Evolutionary conservation across 2,329 filamentous ascomycete genomes (phyloP).

Genomic region (Leptographium galeiforme): DNA sequence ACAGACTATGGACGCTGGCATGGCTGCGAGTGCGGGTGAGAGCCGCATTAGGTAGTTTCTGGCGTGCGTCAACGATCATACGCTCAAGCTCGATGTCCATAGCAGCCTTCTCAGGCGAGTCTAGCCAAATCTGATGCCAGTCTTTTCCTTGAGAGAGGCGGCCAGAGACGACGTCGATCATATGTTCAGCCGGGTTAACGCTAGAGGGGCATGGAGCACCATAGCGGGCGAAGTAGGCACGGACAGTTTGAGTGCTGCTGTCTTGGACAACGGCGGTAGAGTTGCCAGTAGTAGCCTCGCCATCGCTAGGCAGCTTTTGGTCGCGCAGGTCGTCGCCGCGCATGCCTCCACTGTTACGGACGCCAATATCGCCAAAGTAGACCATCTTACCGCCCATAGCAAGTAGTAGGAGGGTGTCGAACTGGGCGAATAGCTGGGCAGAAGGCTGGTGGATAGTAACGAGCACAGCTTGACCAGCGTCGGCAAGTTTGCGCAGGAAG

Average conservation of each 20-base stretch:
- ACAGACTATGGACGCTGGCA: too few relatives aligned
- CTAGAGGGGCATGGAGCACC: conserved; percentile 48
- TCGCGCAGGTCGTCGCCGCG: background rate
- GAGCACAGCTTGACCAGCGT: conserved; percentile 52
- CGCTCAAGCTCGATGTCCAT: conserved; percentile 53
- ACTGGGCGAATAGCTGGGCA: conserved; percentile 50
- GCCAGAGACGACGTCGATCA: conserved; percentile 49
- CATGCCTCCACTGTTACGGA: conserved; percentile 6
- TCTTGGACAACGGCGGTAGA: background rate
- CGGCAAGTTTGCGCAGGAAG: conserved; percentile 54
- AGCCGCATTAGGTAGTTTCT: background rate
- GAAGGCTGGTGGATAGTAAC: conserved; percentile 61
- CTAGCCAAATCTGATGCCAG: conserved; percentile 23
- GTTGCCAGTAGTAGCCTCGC: background rate
- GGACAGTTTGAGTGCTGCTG: conserved; percentile 33
- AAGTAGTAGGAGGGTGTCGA: conserved; percentile 51
- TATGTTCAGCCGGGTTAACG: conserved; percentile 66
- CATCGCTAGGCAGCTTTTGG: too few relatives aligned
- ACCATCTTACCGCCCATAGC: conserved; percentile 52
- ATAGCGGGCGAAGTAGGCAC: conserved; percentile 52
- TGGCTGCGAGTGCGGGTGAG: background rate
- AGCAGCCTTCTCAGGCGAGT: conserved; percentile 20
- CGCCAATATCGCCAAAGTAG: conserved; percentile 51
- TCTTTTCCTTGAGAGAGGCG: conserved; percentile 29
- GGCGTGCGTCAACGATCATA: conserved; percentile 35